Conservation (phyloP, 257 asterid species). For the Scutellaria galericulata region DNA sequence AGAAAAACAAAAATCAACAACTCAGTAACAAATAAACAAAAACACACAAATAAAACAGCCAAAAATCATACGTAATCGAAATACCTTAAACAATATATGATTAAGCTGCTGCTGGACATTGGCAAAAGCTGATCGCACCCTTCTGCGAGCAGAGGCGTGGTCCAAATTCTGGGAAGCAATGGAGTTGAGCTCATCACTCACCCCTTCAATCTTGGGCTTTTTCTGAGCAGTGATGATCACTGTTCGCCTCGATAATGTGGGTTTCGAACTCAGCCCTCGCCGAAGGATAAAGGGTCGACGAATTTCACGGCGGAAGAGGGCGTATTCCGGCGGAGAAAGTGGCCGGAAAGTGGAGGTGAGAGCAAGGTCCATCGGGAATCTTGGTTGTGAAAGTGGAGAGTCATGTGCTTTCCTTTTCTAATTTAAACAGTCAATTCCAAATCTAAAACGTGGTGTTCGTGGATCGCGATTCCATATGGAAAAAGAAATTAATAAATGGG, state of each 20-base stretch:
- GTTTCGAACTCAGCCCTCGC: slow-evolving; percentile 26
- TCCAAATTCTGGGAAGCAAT: slow-evolving; percentile 93
- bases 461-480: not conserved
- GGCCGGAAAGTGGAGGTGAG: slow-evolving; percentile 54
- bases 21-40: not conserved
- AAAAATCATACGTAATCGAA: slow-evolving; percentile 1
- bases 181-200: slow-evolving; percentile 76
- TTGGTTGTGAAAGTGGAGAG: slow-evolving; percentile 31
- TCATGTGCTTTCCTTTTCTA: slow-evolving; percentile 3
- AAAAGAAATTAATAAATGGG: not conserved
- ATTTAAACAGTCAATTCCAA: slow-evolving; percentile 28
- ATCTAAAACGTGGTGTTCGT: slow-evolving; percentile 34
- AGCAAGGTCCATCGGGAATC: slow-evolving; percentile 51
- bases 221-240: slow-evolving; percentile 60
- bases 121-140: slow-evolving; percentile 88
- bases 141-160: slow-evolving; percentile 86
- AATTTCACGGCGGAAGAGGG: slow-evolving; percentile 32
- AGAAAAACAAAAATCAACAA: slow-evolving; percentile 1
- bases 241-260: slow-evolving; percentile 28
- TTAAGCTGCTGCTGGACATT: slow-evolving; percentile 75
- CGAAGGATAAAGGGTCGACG: slow-evolving; percentile 35
- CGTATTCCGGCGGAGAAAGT: slow-evolving; percentile 31
- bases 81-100: slow-evolving; percentile 85
- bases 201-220: slow-evolving; percentile 65
- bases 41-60: not conserved